phyloP scores from a whole-genome alignment of 306 rosid genomes.

The Astragalus membranaceus region DNA sequence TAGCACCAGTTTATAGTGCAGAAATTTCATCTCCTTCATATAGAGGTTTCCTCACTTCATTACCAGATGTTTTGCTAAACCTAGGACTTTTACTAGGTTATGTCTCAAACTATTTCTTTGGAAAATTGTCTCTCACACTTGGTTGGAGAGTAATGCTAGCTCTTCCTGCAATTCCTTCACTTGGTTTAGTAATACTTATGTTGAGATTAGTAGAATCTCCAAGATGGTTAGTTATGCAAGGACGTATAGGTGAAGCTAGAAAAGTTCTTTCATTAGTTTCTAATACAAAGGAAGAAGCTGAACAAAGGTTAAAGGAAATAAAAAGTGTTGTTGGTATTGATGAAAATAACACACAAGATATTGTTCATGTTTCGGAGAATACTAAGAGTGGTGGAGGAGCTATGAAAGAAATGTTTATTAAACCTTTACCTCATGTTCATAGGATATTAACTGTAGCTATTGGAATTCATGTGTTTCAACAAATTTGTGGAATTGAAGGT shows the following conservation, averaged over 20 bases:
- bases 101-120: conserved; percentile 47
- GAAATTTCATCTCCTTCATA: conserved; percentile 55
- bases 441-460: conserved; percentile 54
- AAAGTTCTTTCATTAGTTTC: conserved; percentile 32
- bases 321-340: conserved; percentile 56
- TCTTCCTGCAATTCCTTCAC: conserved; percentile 57
- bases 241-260: conserved; percentile 54
- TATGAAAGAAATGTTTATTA: conserved; percentile 40
- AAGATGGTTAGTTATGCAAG: conserved; percentile 76
- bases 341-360: conserved; percentile 27
- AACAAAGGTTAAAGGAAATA: conserved; percentile 41
- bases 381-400: conserved; percentile 33
- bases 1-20: conserved; percentile 63
- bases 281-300: conserved; percentile 53
- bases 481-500: conserved; percentile 49
- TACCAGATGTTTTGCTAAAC: conserved; percentile 54
- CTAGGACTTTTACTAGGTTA: conserved; percentile 58
- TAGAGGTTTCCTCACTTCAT: conserved; percentile 55
- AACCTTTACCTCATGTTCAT: conserved; percentile 38
- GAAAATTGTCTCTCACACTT: conserved; percentile 30
- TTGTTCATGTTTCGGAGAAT: conserved; percentile 14
- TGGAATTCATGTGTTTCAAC: conserved; percentile 59
- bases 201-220: conserved; percentile 66
- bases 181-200: conserved; percentile 36
- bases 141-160: conserved; percentile 81